These are phyloP conservation scores for Colletotrichum cuscutae DNA, from an alignment of 2,329 filamentous ascomycete genomes.

Conservation along the genomic window DNA sequence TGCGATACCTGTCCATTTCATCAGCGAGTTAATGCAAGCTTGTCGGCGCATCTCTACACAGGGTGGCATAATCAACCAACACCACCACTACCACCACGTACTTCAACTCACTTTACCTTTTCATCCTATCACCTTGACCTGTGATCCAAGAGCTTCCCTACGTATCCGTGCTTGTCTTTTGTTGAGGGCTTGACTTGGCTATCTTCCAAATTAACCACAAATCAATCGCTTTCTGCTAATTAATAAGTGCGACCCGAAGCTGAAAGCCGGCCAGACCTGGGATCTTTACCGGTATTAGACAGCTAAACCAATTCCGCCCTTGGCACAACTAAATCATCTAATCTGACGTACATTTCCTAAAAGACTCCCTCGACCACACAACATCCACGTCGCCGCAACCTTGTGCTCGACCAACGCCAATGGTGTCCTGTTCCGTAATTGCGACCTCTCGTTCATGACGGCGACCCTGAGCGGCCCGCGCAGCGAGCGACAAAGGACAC, in stretches of 20 bases:
- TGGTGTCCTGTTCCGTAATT: slow-evolving; percentile 12
- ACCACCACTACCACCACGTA: neutral
- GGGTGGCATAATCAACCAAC: neutral
- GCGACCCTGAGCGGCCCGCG: slow-evolving; percentile 29
- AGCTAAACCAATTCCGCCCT: slow-evolving; percentile 12
- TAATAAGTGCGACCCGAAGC: slow-evolving; percentile 1
- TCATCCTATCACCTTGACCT: neutral
- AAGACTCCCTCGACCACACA: neutral
- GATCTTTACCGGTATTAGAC: slow-evolving; percentile 1
- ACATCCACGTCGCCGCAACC: slow-evolving; percentile 4
- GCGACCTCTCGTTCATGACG: slow-evolving; percentile 29
- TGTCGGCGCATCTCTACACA: slow-evolving; percentile 1
- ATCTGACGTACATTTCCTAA: neutral
- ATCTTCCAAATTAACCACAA: slow-evolving; percentile 4
- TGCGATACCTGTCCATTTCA: slow-evolving; percentile 27
- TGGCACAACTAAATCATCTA: slow-evolving; percentile 5
- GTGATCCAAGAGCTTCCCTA: neutral
- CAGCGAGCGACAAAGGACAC: slow-evolving; percentile 33
- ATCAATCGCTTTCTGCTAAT: neutral
- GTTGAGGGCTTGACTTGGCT: neutral
- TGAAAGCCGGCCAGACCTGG: slow-evolving; percentile 7
- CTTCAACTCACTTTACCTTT: neutral
- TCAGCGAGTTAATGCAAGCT: slow-evolving; percentile 8
- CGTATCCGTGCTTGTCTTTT: neutral
- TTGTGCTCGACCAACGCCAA: slow-evolving; percentile 10